These are phyloP conservation scores for Pinus tabuliformis DNA, from an alignment of 75 land plant species.

Conservation along the genomic window DNA sequence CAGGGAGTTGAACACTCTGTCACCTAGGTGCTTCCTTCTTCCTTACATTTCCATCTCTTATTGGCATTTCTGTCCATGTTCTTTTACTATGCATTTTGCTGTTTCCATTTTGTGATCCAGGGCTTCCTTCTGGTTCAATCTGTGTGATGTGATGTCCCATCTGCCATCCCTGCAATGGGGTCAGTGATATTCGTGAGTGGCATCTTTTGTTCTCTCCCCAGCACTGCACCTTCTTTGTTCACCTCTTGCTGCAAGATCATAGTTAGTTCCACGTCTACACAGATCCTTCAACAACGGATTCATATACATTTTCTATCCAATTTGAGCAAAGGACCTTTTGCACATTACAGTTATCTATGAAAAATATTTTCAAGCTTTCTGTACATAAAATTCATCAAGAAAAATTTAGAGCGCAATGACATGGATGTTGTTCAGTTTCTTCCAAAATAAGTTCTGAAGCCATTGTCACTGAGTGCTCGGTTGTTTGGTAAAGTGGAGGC, in stretches of 20 bases:
- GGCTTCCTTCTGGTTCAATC: background rate
- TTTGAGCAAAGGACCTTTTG: background rate
- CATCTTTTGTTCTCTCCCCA: slow-evolving; percentile 2
- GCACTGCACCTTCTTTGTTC: background rate
- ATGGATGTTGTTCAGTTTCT: background rate
- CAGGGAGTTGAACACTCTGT: background rate
- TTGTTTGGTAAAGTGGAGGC: no score
- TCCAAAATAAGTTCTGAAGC: background rate
- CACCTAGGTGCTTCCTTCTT: background rate
- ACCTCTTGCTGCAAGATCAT: background rate
- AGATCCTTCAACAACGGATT: background rate
- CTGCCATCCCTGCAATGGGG: background rate
- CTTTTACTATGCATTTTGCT: background rate
- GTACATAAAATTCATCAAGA: background rate
- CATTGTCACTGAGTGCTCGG: background rate
- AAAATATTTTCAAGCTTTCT: background rate
- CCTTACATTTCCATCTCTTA: background rate
- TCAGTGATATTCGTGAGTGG: background rate
- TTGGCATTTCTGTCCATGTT: background rate
- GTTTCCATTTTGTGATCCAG: background rate
- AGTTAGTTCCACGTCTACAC: background rate
- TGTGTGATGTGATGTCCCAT: background rate
- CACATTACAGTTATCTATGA: background rate
- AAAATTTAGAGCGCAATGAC: background rate
- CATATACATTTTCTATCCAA: background rate